A percentile compares a stretch with the other conserved stretches of the same genome.
Conservation (phyloP, 495 filamentous ascomycete species). For the Neurospora sp. region DNA sequence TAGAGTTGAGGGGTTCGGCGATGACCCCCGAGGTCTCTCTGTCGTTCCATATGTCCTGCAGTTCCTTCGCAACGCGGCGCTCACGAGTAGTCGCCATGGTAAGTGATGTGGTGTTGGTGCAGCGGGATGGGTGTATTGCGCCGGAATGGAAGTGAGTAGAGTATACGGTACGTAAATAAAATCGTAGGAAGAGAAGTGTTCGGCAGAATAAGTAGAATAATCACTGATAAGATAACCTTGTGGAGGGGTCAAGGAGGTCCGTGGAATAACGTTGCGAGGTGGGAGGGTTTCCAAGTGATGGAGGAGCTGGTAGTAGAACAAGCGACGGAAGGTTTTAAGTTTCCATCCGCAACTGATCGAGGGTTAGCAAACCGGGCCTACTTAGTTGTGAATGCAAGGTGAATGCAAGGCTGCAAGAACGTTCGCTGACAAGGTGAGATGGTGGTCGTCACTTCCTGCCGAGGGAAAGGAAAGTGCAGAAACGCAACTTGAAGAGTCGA, state of each 20-base stretch:
- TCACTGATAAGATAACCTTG: background rate
- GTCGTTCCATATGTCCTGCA: conserved; percentile 77
- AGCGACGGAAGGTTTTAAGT: background rate
- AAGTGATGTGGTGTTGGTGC: background rate
- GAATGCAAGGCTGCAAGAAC: background rate
- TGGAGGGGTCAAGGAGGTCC: background rate
- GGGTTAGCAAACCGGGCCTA: background rate
- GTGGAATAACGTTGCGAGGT: background rate
- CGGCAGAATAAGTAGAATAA: background rate
- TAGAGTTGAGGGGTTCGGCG: conserved; percentile 51
- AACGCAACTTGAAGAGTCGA: background rate
- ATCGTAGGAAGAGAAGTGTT: background rate
- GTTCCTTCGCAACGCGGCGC: conserved; percentile 85
- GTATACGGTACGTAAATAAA: background rate
- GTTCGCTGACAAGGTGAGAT: background rate
- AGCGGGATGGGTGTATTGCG: background rate
- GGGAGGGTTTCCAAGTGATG: background rate
- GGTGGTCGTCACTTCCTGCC: background rate
- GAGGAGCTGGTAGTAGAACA: background rate
- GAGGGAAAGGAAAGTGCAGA: background rate
- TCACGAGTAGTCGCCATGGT: conserved; percentile 66
- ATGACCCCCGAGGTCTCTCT: conserved; percentile 57
- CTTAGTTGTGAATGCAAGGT: background rate
- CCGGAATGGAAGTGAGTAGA: background rate
- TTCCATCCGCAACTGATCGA: background rate